These are phyloP conservation scores for Ambrosiella xylebori DNA, from an alignment of 2,329 filamentous ascomycete species.

Conservation along the genomic window DNA sequence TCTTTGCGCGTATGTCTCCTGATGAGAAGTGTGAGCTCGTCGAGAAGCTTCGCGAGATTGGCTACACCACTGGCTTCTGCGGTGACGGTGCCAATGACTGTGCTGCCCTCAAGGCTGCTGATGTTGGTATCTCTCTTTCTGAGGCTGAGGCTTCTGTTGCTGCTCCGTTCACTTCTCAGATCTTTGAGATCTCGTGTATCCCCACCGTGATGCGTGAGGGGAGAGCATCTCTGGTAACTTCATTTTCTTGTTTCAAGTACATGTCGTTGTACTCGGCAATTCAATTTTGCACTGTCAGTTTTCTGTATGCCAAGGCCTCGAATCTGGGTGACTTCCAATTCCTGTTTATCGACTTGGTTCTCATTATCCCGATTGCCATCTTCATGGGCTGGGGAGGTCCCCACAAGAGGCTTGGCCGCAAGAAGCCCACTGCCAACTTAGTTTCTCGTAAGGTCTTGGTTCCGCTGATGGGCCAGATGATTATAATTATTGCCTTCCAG, in stretches of 20 bases:
- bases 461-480: slow-evolving; percentile 76
- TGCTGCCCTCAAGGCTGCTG: slow-evolving; percentile 86
- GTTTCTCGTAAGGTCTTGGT: slow-evolving; percentile 85
- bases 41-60: slow-evolving; percentile 89
- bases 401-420: slow-evolving; percentile 57
- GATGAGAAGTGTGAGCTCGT: slow-evolving; percentile 97
- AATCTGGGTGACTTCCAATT: slow-evolving; percentile 98
- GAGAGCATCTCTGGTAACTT: slow-evolving; percentile 86
- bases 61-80: slow-evolving; percentile 90
- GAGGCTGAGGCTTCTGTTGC: slow-evolving; percentile 96
- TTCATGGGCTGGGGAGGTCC: slow-evolving; percentile 98
- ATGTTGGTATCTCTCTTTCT: slow-evolving; percentile 91
- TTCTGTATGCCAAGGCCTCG: slow-evolving; percentile 81
- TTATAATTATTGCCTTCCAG: slow-evolving; percentile 63
- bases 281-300: slow-evolving; percentile 93
- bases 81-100: slow-evolving; percentile 97
- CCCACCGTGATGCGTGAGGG: slow-evolving; percentile 89
- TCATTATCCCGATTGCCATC: slow-evolving; percentile 90
- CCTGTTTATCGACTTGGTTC: slow-evolving; percentile 78
- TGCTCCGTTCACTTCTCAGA: slow-evolving; percentile 87
- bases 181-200: slow-evolving; percentile 94
- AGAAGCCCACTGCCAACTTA: slow-evolving; percentile 78
- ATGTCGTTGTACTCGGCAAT: slow-evolving; percentile 99
- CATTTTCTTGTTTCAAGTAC: slow-evolving; percentile 99
- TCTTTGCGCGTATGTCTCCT: slow-evolving; percentile 96